A percentile compares a stretch with the other conserved stretches of the same genome.
phyloP scores from a whole-genome alignment of 768 basidiomycete species.

The Cyclocybe aegerita region DNA sequence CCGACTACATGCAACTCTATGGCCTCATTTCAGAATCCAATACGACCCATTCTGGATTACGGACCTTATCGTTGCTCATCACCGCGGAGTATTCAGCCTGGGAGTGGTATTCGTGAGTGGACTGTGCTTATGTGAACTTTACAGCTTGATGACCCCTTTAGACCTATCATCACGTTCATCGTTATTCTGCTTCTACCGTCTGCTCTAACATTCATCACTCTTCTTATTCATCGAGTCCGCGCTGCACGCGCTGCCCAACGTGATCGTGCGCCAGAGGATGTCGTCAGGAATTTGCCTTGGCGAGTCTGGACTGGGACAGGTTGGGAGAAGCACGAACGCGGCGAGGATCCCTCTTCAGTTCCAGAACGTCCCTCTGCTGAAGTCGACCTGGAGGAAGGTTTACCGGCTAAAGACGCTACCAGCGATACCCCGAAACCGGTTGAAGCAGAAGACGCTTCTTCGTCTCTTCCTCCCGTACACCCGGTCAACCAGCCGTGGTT shows the following conservation, averaged over 20 bases:
- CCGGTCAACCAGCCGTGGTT: constrained; percentile 65
- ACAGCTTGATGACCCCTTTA: constrained; percentile 26
- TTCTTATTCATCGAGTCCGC: constrained; percentile 87
- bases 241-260: constrained; percentile 78
- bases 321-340: constrained; percentile 76
- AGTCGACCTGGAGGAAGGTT: constrained; percentile 39
- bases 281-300: constrained; percentile 80
- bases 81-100: constrained; percentile 80
- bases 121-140: neutral
- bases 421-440: constrained; percentile 20
- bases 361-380: constrained; percentile 25
- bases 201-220: constrained; percentile 82
- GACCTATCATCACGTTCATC: constrained; percentile 84
- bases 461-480: constrained; percentile 31
- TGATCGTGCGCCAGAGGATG: constrained; percentile 79
- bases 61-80: constrained; percentile 74
- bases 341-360: constrained; percentile 27
- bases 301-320: constrained; percentile 77
- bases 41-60: constrained; percentile 75
- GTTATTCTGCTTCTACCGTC: constrained; percentile 90
- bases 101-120: constrained; percentile 89
- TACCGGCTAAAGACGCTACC: constrained; percentile 17
- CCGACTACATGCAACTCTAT: constrained; percentile 72
- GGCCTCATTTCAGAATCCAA: constrained; percentile 73
- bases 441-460: constrained; percentile 33